phyloP scores from a whole-genome alignment of 148 eudicot species.

The Camellia lanceoleosa region DNA sequence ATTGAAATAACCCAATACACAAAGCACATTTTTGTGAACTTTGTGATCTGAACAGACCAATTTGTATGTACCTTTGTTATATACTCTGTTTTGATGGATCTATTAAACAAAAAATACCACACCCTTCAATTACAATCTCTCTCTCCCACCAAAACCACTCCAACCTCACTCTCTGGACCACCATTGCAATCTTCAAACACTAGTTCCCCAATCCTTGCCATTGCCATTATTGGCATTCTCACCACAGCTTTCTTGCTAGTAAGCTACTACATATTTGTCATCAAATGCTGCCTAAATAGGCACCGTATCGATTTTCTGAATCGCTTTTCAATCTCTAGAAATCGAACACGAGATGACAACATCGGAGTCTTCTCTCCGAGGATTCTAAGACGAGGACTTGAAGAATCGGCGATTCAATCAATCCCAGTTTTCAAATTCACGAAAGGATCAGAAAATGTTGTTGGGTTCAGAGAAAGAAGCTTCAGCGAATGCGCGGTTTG shows the following conservation, averaged over 20 bases:
- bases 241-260: slow-evolving; percentile 65
- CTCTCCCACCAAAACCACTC: slow-evolving; percentile 12
- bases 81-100: slow-evolving; percentile 18
- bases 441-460: slow-evolving; percentile 10
- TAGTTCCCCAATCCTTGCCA: slow-evolving; percentile 67
- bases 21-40: not conserved
- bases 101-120: not conserved
- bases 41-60: slow-evolving; percentile 14
- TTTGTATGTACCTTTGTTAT: not conserved
- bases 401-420: slow-evolving; percentile 62
- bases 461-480: not conserved
- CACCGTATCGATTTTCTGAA: slow-evolving; percentile 46
- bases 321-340: slow-evolving; percentile 41
- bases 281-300: slow-evolving; percentile 72
- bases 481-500: slow-evolving; percentile 76
- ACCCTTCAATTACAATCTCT: slow-evolving; percentile 12
- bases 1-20: not conserved
- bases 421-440: slow-evolving; percentile 62
- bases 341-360: slow-evolving; percentile 15
- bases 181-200: slow-evolving; percentile 30
- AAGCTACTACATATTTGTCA: slow-evolving; percentile 74
- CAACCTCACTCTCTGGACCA: slow-evolving; percentile 11
- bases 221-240: slow-evolving; percentile 72
- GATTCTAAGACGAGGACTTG: slow-evolving; percentile 46
- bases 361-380: slow-evolving; percentile 22